Evolutionary conservation across 768 basidiomycete species (phyloP).

Genomic region (Suillus placidus): DNA sequence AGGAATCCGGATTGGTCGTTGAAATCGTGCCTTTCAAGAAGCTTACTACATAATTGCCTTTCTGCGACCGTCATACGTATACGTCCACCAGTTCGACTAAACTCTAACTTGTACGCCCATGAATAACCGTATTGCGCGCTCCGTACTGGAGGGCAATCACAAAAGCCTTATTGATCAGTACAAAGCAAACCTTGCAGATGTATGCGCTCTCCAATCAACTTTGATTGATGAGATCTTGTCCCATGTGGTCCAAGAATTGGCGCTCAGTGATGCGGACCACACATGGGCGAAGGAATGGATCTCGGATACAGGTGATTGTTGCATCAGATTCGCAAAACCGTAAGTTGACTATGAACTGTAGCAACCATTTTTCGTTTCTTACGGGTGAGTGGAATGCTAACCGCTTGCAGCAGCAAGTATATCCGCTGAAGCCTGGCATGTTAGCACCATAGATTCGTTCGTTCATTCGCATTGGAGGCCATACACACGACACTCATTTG

Average conservation of each 20-base stretch:
- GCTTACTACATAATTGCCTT: neutral
- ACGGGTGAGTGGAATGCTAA: constrained; percentile 47
- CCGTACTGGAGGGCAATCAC: constrained; percentile 48
- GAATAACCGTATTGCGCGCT: constrained; percentile 28
- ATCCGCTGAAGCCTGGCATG: constrained; percentile 13
- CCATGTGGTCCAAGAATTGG: constrained; percentile 59
- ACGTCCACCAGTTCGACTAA: neutral
- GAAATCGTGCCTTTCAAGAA: neutral
- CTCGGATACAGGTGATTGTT: constrained; percentile 60
- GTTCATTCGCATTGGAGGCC: constrained; percentile 62
- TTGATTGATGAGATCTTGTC: constrained; percentile 62
- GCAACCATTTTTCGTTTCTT: constrained; percentile 63
- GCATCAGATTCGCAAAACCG: neutral
- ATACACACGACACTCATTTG: constrained; percentile 57
- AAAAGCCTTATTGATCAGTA: constrained; percentile 54
- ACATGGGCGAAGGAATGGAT: constrained; percentile 66
- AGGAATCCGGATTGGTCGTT: no score
- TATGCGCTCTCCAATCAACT: constrained; percentile 51
- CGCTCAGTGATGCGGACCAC: constrained; percentile 47
- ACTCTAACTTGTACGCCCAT: neutral
- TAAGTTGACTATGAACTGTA: constrained; percentile 23
- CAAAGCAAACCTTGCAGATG: constrained; percentile 46
- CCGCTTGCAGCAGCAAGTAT: constrained; percentile 5
- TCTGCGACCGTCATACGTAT: neutral
- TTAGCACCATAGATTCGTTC: constrained; percentile 69